These are phyloP conservation scores for Hypomyces rosellus DNA, from an alignment of 2,329 filamentous ascomycete species.

Conservation along the genomic window DNA sequence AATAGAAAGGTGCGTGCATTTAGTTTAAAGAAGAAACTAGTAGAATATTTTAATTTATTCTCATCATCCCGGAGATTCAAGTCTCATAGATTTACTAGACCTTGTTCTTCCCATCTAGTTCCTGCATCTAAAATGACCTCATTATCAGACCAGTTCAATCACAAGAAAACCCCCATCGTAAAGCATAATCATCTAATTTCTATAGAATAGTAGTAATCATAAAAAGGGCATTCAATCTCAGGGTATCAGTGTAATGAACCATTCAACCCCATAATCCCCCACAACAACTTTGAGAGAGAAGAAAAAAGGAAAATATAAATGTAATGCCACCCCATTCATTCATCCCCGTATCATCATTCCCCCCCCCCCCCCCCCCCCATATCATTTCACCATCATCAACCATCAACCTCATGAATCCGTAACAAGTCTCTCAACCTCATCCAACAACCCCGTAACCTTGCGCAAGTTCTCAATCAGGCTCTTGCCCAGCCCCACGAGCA, in stretches of 20 bases:
- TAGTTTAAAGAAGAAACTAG: no score
- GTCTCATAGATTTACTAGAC: no score
- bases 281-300: no score
- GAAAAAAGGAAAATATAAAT: not conserved
- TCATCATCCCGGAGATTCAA: no score
- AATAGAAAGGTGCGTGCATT: no score
- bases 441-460: conserved; percentile 78
- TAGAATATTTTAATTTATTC: no score
- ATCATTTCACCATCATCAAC: not conserved
- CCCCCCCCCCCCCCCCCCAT: no score
- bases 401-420: conserved; percentile 41
- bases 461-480: conserved; percentile 79
- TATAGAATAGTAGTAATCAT: not conserved
- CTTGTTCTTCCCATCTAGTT: no score
- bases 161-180: not conserved
- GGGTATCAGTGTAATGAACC: conserved; percentile 5
- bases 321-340: not conserved
- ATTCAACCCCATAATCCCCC: not conserved
- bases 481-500: conserved; percentile 81
- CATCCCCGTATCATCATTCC: conserved; percentile 1
- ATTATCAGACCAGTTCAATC: not conserved
- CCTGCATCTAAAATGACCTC: no score
- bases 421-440: conserved; percentile 90
- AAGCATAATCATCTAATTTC: not conserved
- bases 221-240: not conserved